phyloP scores from a whole-genome alignment of 148 eudicot species.

The Camellia sinensis region DNA sequence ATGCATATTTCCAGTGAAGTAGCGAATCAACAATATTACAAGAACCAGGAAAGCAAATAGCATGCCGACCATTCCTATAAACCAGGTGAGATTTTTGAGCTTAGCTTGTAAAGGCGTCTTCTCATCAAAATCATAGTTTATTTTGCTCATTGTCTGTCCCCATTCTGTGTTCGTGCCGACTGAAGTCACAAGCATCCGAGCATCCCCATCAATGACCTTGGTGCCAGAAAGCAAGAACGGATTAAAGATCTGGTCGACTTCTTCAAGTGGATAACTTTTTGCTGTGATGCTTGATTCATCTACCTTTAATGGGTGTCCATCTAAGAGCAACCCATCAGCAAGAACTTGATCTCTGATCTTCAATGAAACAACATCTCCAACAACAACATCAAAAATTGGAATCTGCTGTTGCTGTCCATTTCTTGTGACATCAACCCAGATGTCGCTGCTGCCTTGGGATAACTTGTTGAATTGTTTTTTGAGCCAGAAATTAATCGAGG shows the following conservation, averaged over 20 bases:
- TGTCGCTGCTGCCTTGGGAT: slow-evolving; percentile 5
- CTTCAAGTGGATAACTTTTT: not conserved
- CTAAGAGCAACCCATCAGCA: not conserved
- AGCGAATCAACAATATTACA: slow-evolving; percentile 11
- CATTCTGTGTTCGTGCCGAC: slow-evolving; percentile 21
- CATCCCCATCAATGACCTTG: slow-evolving; percentile 20
- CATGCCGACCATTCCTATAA: slow-evolving; percentile 8
- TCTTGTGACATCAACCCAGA: slow-evolving; percentile 20
- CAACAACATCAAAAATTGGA: slow-evolving; percentile 30
- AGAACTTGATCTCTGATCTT: not conserved
- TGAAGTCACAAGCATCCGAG: slow-evolving; percentile 21
- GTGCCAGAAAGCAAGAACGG: slow-evolving; percentile 22
- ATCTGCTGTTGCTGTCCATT: slow-evolving; percentile 15
- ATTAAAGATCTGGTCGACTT: not conserved
- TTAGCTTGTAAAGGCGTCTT: slow-evolving; percentile 7
- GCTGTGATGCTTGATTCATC: slow-evolving; percentile 14
- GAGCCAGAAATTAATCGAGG: slow-evolving; percentile 15
- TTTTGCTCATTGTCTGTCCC: slow-evolving; percentile 18
- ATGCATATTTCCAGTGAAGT: slow-evolving; percentile 14
- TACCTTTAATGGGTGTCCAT: slow-evolving; percentile 7
- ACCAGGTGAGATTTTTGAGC: slow-evolving; percentile 11
- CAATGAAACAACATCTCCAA: slow-evolving; percentile 29
- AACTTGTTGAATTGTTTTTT: slow-evolving; percentile 14
- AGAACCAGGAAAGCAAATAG: slow-evolving; percentile 8
- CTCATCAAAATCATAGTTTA: not conserved